These are phyloP conservation scores for Silene coronaria DNA, from an alignment of 179 eudicot species.

Conservation along the genomic window DNA sequence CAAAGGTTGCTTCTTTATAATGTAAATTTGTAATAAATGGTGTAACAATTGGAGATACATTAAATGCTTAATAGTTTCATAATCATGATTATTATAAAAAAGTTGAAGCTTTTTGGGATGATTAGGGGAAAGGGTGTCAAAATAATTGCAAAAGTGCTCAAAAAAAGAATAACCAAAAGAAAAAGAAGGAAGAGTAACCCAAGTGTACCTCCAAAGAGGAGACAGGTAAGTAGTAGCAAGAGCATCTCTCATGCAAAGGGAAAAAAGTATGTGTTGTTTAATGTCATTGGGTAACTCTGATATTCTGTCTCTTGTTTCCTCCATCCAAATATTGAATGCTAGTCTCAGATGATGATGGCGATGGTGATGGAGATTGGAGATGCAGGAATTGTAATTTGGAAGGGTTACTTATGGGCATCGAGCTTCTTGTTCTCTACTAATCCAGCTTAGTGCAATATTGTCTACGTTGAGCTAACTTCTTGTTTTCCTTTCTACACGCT, in stretches of 20 bases:
- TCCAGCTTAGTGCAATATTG: too few relatives aligned
- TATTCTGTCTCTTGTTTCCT: not conserved
- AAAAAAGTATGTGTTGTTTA: not conserved
- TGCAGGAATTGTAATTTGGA: too few relatives aligned
- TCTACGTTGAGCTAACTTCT: too few relatives aligned
- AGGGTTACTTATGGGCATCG: too few relatives aligned
- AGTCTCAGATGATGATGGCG: too few relatives aligned
- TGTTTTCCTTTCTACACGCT: too few relatives aligned
- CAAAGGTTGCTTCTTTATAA: not conserved
- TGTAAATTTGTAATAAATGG: not conserved
- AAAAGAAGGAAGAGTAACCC: not conserved
- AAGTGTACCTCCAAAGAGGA: not conserved
- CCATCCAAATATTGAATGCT: too few relatives aligned
- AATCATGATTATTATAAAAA: not conserved
- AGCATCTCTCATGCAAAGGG: not conserved
- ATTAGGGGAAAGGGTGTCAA: not conserved
- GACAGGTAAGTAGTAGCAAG: not conserved
- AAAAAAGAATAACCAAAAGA: not conserved
- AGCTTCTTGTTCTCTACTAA: too few relatives aligned
- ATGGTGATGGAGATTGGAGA: too few relatives aligned
- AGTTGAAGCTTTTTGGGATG: not conserved
- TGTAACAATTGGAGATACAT: not conserved
- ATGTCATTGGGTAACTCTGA: not conserved
- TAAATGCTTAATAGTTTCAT: too few relatives aligned
- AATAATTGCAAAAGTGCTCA: not conserved